Conservation (phyloP, 1,284 basidiomycete species). For the Rhizoctonia solani region DNA sequence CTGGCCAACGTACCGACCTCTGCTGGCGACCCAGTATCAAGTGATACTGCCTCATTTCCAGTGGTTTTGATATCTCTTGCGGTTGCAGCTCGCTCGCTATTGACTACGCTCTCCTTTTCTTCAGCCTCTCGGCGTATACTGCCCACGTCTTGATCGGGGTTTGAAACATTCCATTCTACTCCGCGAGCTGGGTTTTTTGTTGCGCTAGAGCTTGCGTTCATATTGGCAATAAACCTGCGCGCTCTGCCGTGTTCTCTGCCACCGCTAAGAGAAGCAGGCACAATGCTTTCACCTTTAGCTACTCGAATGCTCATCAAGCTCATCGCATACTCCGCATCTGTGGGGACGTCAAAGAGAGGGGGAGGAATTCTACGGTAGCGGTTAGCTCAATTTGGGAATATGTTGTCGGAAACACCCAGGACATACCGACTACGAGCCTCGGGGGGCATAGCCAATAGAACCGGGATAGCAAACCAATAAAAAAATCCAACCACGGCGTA, state of each 20-base stretch:
- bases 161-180: neutral
- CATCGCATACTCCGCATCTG: slow-evolving; percentile 70
- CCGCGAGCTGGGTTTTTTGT: neutral
- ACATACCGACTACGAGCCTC: slow-evolving; percentile 54
- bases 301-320: slow-evolving; percentile 64
- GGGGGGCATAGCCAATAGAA: slow-evolving; percentile 56
- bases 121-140: slow-evolving; percentile 19
- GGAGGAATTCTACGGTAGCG: slow-evolving; percentile 50
- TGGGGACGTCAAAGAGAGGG: slow-evolving; percentile 58
- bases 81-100: slow-evolving; percentile 5
- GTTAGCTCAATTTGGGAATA: slow-evolving; percentile 5
- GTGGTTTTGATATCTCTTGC: neutral
- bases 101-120: slow-evolving; percentile 11
- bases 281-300: slow-evolving; percentile 56
- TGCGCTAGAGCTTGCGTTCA: neutral
- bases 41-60: neutral
- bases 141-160: neutral
- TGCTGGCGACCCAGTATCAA: neutral
- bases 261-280: slow-evolving; percentile 39
- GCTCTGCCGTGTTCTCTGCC: slow-evolving; percentile 14
- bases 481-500: slow-evolving; percentile 55
- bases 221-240: slow-evolving; percentile 15
- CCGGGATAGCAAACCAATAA: slow-evolving; percentile 68
- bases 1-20: slow-evolving; percentile 7
- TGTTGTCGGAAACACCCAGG: neutral